Evolutionary conservation across 768 basidiomycete genomes (phyloP).

Genomic region (Piloderma croceum): DNA sequence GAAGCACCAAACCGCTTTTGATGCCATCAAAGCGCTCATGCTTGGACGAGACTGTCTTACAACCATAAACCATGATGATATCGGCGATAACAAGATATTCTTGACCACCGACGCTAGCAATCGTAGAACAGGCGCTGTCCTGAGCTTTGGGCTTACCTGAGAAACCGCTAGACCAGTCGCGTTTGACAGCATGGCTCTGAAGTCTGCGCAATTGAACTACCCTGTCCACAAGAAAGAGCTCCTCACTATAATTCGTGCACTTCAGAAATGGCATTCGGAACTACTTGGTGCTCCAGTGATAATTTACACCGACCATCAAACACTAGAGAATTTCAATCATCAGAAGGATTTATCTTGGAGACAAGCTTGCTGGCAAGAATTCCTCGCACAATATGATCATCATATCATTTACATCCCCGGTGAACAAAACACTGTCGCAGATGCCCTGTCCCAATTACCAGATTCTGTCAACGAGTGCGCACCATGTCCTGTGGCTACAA

Average conservation of each 20-base stretch:
- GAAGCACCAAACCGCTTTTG: slow-evolving; percentile 28
- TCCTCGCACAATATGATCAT: slow-evolving; percentile 32
- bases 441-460: slow-evolving; percentile 33
- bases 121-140: slow-evolving; percentile 23
- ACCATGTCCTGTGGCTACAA: too few species aligned
- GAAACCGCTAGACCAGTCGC: slow-evolving; percentile 27
- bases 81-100: slow-evolving; percentile 26
- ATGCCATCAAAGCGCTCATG: slow-evolving; percentile 28
- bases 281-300: slow-evolving; percentile 18
- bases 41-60: slow-evolving; percentile 22
- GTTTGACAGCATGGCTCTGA: slow-evolving; percentile 26
- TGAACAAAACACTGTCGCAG: slow-evolving; percentile 31
- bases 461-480: slow-evolving; percentile 4
- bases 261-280: slow-evolving; percentile 25
- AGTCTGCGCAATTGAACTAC: slow-evolving; percentile 30
- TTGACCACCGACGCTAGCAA: slow-evolving; percentile 30
- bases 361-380: slow-evolving; percentile 36
- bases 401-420: slow-evolving; percentile 35
- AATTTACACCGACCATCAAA: slow-evolving; percentile 34
- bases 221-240: slow-evolving; percentile 33
- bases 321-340: slow-evolving; percentile 26
- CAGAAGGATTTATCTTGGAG: slow-evolving; percentile 29
- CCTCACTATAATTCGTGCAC: too few species aligned
- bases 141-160: slow-evolving; percentile 27
- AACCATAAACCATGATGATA: slow-evolving; percentile 25